Evolutionary conservation across 305 asterid species (phyloP).

Genomic region (Fraxinus latifolia): DNA sequence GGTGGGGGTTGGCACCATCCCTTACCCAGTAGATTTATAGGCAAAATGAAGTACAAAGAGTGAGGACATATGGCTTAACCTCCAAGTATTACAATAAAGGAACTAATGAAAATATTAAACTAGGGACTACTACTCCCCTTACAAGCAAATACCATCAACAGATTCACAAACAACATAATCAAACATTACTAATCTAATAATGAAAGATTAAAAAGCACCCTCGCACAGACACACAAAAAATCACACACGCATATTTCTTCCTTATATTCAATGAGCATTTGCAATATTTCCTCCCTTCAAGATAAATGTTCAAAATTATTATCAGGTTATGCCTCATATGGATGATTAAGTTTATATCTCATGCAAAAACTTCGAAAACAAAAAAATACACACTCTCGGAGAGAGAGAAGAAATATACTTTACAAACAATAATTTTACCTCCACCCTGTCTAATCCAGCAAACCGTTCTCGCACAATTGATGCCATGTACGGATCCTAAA

Average conservation of each 20-base stretch:
- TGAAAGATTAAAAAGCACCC: neutral
- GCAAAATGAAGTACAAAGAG: neutral
- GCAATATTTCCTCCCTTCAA: neutral
- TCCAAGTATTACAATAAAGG: neutral
- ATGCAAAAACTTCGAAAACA: neutral
- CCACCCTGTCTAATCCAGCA: constrained; percentile 46
- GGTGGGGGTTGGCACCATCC: neutral
- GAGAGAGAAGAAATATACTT: neutral
- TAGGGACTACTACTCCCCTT: neutral
- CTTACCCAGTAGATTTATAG: neutral
- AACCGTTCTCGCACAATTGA: constrained; percentile 74
- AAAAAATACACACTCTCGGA: neutral
- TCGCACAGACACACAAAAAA: neutral
- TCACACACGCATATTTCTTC: neutral
- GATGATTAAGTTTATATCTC: neutral
- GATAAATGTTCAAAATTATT: neutral
- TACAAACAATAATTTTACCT: constrained; percentile 31
- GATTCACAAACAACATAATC: neutral
- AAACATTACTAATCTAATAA: neutral
- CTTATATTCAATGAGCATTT: neutral
- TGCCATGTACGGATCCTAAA: constrained; percentile 92
- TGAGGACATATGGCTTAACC: neutral
- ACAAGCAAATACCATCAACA: neutral
- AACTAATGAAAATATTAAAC: neutral
- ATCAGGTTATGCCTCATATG: neutral